Evolutionary conservation across 116 monocot genomes (phyloP), one percentile per base, ranked within the genome.

Genomic region (Posidonia oceanica): DNA sequence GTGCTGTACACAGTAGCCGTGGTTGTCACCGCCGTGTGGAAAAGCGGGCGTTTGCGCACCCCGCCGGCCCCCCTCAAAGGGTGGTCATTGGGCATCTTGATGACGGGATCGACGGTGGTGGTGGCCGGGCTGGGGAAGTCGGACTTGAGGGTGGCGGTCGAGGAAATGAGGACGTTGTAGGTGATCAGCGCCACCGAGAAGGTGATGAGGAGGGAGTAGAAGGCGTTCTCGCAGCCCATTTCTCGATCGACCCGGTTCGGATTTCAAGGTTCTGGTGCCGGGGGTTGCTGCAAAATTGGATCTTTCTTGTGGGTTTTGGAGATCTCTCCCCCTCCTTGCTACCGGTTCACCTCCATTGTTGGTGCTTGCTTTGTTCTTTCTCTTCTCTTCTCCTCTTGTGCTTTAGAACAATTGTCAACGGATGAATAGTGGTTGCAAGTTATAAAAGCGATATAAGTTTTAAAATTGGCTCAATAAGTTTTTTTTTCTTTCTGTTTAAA

Each of bases 11-110:
- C 83, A 17, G 89, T 79, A 68, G 80, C 87, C 15, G 92, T 82
- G 36, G 97, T 83, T 13, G 97, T 97, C 39, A 97, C 87, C 52
- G 92, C 97, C 55, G 87, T 89, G 83, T 97, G 97, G 77, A 92
- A 97, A 17, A 57, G 61, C 66, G 83, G 55, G 20, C 75, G 71
- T 18, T n/a, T 18, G 54, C 54, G 59, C 36, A 66, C 57, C 22
- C 63, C 73, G 22, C 72, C 52, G 18, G 4, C 36, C 36, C 61
- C 37, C 61, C 51, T 17, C 44, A 40, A 13, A 37, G 36, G 38
- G 12, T 40, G 41, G 36, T 60, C 66, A 36, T 13, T 17, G 15
- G 78, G 84, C 80, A 78, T 82, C 57, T 64, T 63, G 64, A 77
- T 76, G 42, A 84, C 67, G 48, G 80, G 82, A 51, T 84, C 85